phyloP scores from a whole-genome alignment of 1,139 yeast genomes.

The Geotrichum phurueaensis region DNA sequence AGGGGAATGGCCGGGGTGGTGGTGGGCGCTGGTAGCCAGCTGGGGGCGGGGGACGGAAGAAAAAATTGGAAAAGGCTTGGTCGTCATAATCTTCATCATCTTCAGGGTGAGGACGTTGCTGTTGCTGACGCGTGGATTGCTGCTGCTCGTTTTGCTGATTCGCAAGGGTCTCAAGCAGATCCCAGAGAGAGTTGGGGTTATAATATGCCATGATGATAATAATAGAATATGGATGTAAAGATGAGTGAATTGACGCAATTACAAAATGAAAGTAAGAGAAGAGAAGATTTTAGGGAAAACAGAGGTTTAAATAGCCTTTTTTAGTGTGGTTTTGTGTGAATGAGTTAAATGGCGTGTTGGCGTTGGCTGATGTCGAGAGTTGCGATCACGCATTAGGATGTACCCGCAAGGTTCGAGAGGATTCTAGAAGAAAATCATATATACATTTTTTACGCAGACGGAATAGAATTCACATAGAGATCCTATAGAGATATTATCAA shows the following conservation, averaged over 20 bases:
- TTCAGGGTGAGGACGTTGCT: not conserved
- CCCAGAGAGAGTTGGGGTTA: conserved; percentile 3
- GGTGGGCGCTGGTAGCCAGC: too few species aligned
- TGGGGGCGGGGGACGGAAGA: not conserved
- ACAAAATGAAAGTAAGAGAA: not conserved
- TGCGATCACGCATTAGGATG: not conserved
- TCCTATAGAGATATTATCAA: too few species aligned
- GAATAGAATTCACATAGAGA: too few species aligned
- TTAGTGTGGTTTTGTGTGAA: not conserved
- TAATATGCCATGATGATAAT: conserved; percentile 8
- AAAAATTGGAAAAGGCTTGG: not conserved
- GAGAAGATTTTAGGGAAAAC: not conserved
- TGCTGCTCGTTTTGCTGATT: conserved; percentile 7
- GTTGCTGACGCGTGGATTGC: not conserved
- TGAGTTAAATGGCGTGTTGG: not conserved
- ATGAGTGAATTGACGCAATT: conserved; percentile 1
- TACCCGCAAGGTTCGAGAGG: not conserved
- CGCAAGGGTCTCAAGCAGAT: conserved; percentile 9
- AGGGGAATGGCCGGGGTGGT: not conserved
- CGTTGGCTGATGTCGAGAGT: not conserved
- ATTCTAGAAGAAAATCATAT: not conserved
- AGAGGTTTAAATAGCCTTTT: not conserved
- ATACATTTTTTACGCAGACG: not conserved
- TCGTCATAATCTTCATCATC: not conserved
- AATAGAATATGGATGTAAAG: not conserved